Percentiles rank a stretch among this genome's conserved stretches.
Evolutionary conservation across 2,329 filamentous ascomycete species (phyloP).

Genomic region (Talaromyces pinophilus): DNA sequence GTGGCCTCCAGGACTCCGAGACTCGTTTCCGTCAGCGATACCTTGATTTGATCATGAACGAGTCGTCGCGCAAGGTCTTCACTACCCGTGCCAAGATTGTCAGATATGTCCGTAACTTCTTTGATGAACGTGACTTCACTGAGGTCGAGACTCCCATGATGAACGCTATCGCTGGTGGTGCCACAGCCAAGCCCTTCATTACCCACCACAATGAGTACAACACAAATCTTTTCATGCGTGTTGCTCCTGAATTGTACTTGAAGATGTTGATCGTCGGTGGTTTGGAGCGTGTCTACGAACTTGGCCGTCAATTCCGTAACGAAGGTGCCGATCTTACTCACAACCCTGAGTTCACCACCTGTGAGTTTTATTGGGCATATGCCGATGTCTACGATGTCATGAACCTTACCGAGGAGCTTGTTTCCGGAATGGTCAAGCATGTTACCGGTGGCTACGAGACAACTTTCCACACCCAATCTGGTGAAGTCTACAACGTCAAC

Average conservation of each 20-base stretch:
- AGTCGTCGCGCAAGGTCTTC: slow-evolving; percentile 78
- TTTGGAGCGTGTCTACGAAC: slow-evolving; percentile 90
- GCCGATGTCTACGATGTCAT: slow-evolving; percentile 90
- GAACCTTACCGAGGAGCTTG: slow-evolving; percentile 87
- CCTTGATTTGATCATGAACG: slow-evolving; percentile 96
- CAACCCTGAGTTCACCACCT: slow-evolving; percentile 97
- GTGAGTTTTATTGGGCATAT: slow-evolving; percentile 96
- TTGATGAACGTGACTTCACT: slow-evolving; percentile 83
- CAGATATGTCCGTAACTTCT: slow-evolving; percentile 82
- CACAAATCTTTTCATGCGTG: slow-evolving; percentile 91
- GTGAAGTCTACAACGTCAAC: slow-evolving; percentile 87
- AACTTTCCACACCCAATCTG: slow-evolving; percentile 80
- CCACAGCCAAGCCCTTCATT: slow-evolving; percentile 90
- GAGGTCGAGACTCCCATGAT: slow-evolving; percentile 98
- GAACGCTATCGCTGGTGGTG: slow-evolving; percentile 91
- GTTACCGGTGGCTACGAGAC: slow-evolving; percentile 84
- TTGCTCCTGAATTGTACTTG: slow-evolving; percentile 92
- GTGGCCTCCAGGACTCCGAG: slow-evolving; percentile 94
- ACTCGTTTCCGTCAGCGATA: slow-evolving; percentile 90
- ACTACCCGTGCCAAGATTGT: slow-evolving; percentile 84
- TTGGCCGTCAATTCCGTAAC: slow-evolving; percentile 94
- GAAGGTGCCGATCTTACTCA: slow-evolving; percentile 90
- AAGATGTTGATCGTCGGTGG: slow-evolving; percentile 97
- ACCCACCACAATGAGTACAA: slow-evolving; percentile 96
- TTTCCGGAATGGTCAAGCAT: slow-evolving; percentile 84